Evolutionary conservation across 2,329 filamentous ascomycete genomes (phyloP).

Genomic region (Colletotrichum noveboracense): DNA sequence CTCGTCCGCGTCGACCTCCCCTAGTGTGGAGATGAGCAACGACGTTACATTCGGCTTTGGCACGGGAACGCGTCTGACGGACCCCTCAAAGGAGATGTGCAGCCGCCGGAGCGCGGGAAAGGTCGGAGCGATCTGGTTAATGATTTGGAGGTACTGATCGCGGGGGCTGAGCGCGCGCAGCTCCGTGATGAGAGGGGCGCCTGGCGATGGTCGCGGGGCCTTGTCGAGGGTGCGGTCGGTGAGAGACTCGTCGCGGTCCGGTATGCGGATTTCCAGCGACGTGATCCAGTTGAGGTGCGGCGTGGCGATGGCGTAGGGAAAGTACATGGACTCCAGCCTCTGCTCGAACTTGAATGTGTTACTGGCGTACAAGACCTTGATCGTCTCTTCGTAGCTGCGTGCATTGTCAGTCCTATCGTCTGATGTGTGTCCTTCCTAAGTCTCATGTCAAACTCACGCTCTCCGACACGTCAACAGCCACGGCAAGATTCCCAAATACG

Average conservation of each 20-base stretch:
- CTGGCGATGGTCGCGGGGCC: not conserved
- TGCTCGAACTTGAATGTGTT: constrained; percentile 23
- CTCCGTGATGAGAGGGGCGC: not conserved
- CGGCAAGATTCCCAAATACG: constrained; percentile 12
- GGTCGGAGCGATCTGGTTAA: not conserved
- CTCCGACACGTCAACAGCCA: constrained; percentile 20
- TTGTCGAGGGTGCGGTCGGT: constrained; percentile 4
- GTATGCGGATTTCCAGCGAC: constrained; percentile 21
- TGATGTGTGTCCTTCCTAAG: not conserved
- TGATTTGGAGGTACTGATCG: constrained; percentile 17
- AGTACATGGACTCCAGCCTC: constrained; percentile 20
- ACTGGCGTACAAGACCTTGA: constrained; percentile 19
- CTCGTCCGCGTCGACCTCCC: constrained; percentile 13
- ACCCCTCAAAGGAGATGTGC: constrained; percentile 21
- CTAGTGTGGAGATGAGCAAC: constrained; percentile 17
- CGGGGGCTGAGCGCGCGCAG: not conserved
- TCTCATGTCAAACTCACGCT: constrained; percentile 18
- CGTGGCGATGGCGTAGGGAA: not conserved
- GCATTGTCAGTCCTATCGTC: not conserved
- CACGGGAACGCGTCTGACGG: constrained; percentile 16
- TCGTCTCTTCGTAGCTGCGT: constrained; percentile 21
- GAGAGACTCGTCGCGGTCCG: constrained; percentile 19
- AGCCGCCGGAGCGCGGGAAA: constrained; percentile 20
- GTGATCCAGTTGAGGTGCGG: constrained; percentile 18
- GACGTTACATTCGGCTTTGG: constrained; percentile 16